Evolutionary conservation across 2,329 filamentous ascomycete species (phyloP), one percentile per base, ranked within the genome.

Genomic region (Colletotrichum somersetense): DNA sequence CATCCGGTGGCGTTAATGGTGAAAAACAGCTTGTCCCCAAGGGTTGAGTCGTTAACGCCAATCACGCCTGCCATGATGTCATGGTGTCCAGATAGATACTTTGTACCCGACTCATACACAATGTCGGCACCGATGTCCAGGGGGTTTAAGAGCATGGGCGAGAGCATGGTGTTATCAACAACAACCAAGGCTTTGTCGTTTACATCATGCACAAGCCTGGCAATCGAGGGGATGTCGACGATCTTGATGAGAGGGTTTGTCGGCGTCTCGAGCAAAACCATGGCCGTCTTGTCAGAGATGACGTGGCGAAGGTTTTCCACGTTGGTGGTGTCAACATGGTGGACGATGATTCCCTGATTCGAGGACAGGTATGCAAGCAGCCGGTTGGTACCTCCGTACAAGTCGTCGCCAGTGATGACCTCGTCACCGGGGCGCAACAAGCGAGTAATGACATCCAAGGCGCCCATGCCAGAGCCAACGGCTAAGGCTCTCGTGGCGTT

Each of bases 161-260:
- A 98, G 75, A 99, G 91, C 96, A 99, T 99, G 70, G 96, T 99
- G 85, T 99, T 99, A 83, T 99, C 96, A 35, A 98, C 96, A 2
- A 95, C 91, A 20, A 99, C 95, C 52, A 98, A 85, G 35, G 94
- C 93, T 74, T 89, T 89, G 10, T 92, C 86, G 81, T 96, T 97
- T 62, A 89, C 89, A 48, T 91, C 90, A 81, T 98, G 96, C 0
- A 93, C 89, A 26, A 92, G 85, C 50, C 88, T 86, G 18, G 96
- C 91, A 76, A 99, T 97, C 30, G 90, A 87, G 5, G 92, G 88
- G 72, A 99, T 93, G 80, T 99, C 96, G 77, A 97, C 95, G 76
- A 99, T 95, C 85, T 99, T 99, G 87, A 99, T 98, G 61, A 99
- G 85, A 7, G 96, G 97, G 83, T 99, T 99, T 38, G 96, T 99